Evolutionary conservation across 345 rosid species (phyloP).

Genomic region (Barbarea vulgaris): DNA sequence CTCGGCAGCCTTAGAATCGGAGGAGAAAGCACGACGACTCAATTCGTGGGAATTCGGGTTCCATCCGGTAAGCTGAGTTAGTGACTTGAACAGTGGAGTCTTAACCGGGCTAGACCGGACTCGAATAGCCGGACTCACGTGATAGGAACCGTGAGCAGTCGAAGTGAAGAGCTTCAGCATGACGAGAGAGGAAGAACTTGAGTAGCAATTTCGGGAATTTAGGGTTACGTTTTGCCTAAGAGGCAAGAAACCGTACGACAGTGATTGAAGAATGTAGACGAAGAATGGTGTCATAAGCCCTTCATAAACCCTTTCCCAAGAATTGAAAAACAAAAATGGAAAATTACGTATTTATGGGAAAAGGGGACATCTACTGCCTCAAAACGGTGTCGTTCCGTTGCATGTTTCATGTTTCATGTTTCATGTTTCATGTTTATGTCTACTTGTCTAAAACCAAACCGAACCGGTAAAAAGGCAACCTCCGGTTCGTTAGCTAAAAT

Average conservation of each 20-base stretch:
- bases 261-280: conserved; percentile 16
- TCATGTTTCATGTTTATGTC: not conserved
- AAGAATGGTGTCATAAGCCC: conserved; percentile 40
- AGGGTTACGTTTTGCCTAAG: conserved; percentile 20
- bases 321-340: not conserved
- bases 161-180: conserved; percentile 63
- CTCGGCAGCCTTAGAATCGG: conserved; percentile 44
- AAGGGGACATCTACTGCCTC: not conserved
- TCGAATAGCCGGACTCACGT: conserved; percentile 33
- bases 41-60: conserved; percentile 37
- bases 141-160: conserved; percentile 35
- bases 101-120: conserved; percentile 26
- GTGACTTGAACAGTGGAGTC: conserved; percentile 40
- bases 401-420: not conserved
- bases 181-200: conserved; percentile 9
- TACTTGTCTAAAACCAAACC: not conserved
- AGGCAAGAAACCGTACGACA: conserved; percentile 31
- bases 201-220: conserved; percentile 16
- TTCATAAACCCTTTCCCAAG: conserved; percentile 47
- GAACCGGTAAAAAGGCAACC: not conserved
- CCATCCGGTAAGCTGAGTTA: conserved; percentile 48
- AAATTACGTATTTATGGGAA: not conserved
- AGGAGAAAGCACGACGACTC: conserved; percentile 57
- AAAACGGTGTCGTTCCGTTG: not conserved
- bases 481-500: not conserved